These are phyloP conservation scores for Anacardium occidentale DNA, from an alignment of 345 rosid genomes.

Conservation along the genomic window DNA sequence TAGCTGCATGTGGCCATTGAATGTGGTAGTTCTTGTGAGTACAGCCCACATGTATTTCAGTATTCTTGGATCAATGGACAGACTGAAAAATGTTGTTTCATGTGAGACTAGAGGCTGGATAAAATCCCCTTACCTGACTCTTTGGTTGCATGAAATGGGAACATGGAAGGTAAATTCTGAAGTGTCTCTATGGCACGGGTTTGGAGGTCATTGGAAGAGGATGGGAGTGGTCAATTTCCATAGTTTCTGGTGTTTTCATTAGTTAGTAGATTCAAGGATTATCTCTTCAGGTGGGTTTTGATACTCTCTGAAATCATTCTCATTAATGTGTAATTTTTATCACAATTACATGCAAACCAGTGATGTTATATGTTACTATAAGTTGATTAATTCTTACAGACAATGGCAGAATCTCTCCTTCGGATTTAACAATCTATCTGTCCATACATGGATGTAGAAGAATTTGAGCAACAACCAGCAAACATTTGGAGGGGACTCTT, in stretches of 20 bases:
- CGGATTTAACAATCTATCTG: conserved; percentile 3
- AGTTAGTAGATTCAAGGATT: neutral
- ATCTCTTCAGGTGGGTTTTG: neutral
- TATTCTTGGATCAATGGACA: neutral
- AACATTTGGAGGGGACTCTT: conserved; percentile 86
- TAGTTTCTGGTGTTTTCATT: neutral
- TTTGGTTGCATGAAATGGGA: conserved; percentile 3
- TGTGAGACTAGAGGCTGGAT: neutral
- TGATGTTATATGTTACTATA: neutral
- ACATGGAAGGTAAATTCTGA: neutral
- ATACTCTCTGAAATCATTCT: neutral
- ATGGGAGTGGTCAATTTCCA: neutral
- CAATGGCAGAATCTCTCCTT: neutral
- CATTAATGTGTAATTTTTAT: neutral
- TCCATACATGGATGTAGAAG: conserved; percentile 43
- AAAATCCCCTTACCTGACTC: neutral
- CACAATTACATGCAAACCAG: neutral
- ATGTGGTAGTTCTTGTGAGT: neutral
- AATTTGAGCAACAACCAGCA: conserved; percentile 72
- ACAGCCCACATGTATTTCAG: neutral
- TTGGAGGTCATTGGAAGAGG: neutral
- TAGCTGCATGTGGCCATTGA: neutral
- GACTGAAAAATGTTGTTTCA: neutral
- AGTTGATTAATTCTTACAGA: neutral
- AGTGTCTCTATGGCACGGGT: neutral